phyloP scores from a whole-genome alignment of 1,139 yeast genomes.

The Chernovozyma aurita region DNA sequence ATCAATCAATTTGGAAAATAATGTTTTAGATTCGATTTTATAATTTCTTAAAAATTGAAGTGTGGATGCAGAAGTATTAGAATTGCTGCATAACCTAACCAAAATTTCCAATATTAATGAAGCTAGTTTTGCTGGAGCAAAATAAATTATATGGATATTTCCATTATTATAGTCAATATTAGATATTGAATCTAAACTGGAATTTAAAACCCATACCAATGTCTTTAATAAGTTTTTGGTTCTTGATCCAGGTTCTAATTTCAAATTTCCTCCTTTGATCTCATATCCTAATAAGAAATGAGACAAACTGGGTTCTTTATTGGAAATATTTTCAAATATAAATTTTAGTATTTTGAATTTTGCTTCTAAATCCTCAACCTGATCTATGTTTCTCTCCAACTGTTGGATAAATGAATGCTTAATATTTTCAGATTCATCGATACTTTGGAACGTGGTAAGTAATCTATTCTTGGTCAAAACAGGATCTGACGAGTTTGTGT shows the following conservation, averaged over 20 bases:
- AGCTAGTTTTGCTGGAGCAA: constrained; percentile 54
- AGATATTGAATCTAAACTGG: constrained; percentile 41
- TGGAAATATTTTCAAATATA: constrained; percentile 46
- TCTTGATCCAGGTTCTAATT: constrained; percentile 12
- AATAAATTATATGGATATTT: constrained; percentile 36
- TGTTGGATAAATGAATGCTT: constrained; percentile 72
- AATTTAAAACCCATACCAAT: constrained; percentile 45
- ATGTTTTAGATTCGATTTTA: constrained; percentile 26
- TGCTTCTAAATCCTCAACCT: constrained; percentile 32
- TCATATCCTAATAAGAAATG: constrained; percentile 76
- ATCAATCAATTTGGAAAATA: constrained; percentile 49
- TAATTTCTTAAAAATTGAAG: constrained; percentile 47
- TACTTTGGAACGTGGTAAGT: constrained; percentile 67
- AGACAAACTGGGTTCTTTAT: constrained; percentile 48
- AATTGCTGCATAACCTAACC: constrained; percentile 53
- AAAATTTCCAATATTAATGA: constrained; percentile 58
- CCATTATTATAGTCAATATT: constrained; percentile 36
- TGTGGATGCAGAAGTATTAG: constrained; percentile 49
- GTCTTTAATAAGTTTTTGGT: constrained; percentile 51
- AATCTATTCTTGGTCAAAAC: constrained; percentile 56
- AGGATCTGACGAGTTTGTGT: constrained; percentile 24
- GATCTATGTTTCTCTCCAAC: constrained; percentile 41
- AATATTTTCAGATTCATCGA: constrained; percentile 68
- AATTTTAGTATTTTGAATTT: constrained; percentile 60
- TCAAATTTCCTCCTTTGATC: constrained; percentile 26